These are phyloP conservation scores for Yamadazyma tumulicola DNA, from an alignment of 805 yeast genomes.

Conservation along the genomic window DNA sequence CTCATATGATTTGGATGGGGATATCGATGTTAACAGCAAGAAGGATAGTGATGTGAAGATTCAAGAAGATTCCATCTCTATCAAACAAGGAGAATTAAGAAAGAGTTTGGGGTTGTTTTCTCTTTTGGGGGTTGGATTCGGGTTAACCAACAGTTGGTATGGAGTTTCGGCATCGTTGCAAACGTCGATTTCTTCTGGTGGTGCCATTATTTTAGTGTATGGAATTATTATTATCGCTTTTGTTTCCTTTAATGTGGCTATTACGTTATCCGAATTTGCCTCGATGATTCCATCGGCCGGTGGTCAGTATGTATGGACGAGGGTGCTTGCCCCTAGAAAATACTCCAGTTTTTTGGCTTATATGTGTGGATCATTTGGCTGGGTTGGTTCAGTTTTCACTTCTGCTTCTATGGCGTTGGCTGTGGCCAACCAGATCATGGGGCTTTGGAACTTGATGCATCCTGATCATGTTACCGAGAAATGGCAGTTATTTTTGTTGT, in stretches of 20 bases:
- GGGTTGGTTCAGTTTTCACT: conserved; percentile 61
- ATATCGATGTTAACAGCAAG: not conserved
- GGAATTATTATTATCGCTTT: conserved; percentile 52
- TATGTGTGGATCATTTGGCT: conserved; percentile 59
- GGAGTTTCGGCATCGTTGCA: conserved; percentile 56
- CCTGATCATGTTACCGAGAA: conserved; percentile 31
- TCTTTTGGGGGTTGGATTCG: conserved; percentile 56
- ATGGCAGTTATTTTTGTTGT: conserved; percentile 37
- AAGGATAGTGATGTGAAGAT: conserved; percentile 1
- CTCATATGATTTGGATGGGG: too few relatives aligned
- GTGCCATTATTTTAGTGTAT: conserved; percentile 54
- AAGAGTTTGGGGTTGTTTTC: conserved; percentile 22
- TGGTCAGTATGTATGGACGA: conserved; percentile 60
- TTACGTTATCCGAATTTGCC: conserved; percentile 51
- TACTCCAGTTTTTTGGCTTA: conserved; percentile 50
- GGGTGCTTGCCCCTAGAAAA: conserved; percentile 48
- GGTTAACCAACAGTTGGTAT: conserved; percentile 59
- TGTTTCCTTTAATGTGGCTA: conserved; percentile 46
- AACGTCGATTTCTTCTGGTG: conserved; percentile 55
- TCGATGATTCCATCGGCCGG: conserved; percentile 56
- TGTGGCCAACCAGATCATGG: conserved; percentile 49
- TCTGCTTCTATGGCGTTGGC: conserved; percentile 57
- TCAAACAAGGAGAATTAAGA: conserved; percentile 9
- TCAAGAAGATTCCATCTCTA: conserved; percentile 1
- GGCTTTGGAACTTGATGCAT: conserved; percentile 42